Conservation (phyloP, 768 basidiomycete species). For the Clitopilus passeckerianus region DNA sequence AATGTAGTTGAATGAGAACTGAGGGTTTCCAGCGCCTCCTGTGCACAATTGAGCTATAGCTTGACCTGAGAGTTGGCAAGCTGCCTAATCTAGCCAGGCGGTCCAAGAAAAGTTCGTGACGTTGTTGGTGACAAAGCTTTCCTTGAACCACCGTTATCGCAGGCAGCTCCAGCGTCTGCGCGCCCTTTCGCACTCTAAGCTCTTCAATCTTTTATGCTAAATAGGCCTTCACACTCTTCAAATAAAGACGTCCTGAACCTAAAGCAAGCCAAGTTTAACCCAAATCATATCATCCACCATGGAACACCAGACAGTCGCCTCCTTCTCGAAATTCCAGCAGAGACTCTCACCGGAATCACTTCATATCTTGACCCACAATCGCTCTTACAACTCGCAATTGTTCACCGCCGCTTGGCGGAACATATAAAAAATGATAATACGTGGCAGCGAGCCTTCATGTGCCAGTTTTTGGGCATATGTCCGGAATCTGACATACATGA, state of each 20-base stretch:
- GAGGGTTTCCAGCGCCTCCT: neutral
- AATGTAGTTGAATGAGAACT: neutral
- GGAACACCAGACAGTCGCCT: conserved; percentile 31
- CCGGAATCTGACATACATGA: conserved; percentile 57
- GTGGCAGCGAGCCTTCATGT: conserved; percentile 72
- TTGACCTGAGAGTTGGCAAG: neutral
- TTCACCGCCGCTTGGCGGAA: conserved; percentile 45
- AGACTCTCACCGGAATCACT: conserved; percentile 75
- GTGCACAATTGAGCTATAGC: neutral
- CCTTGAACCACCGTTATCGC: conserved; percentile 6
- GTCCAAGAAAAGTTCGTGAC: neutral
- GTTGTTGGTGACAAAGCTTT: neutral
- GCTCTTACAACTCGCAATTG: conserved; percentile 51
- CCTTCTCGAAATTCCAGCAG: conserved; percentile 55
- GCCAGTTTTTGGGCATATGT: conserved; percentile 58
- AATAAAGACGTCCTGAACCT: conserved; percentile 30
- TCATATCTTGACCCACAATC: conserved; percentile 63
- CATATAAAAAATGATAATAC: conserved; percentile 78
- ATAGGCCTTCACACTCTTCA: conserved; percentile 39
- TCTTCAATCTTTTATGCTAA: conserved; percentile 58
- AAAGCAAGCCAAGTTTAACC: conserved; percentile 23
- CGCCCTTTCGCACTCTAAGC: neutral
- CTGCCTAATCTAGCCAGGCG: neutral
- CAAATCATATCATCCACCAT: conserved; percentile 37
- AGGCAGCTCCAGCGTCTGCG: conserved; percentile 11